Evolutionary conservation across 768 basidiomycete genomes (phyloP).

Genomic region (Tulasnella sp.): DNA sequence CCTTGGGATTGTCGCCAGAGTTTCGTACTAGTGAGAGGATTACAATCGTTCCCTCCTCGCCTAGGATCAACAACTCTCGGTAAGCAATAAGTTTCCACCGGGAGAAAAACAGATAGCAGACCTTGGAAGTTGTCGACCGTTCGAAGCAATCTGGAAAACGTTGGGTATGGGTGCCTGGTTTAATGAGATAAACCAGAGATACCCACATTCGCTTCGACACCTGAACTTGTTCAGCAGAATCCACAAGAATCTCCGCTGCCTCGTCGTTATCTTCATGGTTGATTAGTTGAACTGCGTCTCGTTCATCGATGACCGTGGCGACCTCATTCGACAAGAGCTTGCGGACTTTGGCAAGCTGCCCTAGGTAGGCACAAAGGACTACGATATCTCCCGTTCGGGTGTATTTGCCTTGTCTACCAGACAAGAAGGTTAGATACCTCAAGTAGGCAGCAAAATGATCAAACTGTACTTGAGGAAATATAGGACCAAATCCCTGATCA

Average conservation of each 20-base stretch:
- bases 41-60: slow-evolving; percentile 52
- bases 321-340: slow-evolving; percentile 48
- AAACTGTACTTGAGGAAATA: slow-evolving; percentile 46
- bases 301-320: slow-evolving; percentile 63
- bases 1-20: slow-evolving; percentile 42
- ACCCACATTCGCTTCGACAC: slow-evolving; percentile 52
- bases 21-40: slow-evolving; percentile 75
- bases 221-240: slow-evolving; percentile 44
- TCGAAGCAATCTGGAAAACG: slow-evolving; percentile 55
- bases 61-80: neutral
- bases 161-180: neutral
- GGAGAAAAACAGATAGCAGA: neutral
- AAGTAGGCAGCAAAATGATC: neutral
- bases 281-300: slow-evolving; percentile 58
- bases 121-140: slow-evolving; percentile 73
- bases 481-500: slow-evolving; percentile 54
- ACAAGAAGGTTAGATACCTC: neutral
- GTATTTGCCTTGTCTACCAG: slow-evolving; percentile 49
- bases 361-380: slow-evolving; percentile 53
- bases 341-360: slow-evolving; percentile 48
- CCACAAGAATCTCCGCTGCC: slow-evolving; percentile 30
- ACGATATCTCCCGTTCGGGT: slow-evolving; percentile 50
- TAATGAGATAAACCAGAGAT: too few species aligned
- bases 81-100: neutral
- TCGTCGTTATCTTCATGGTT: slow-evolving; percentile 44